Evolutionary conservation across 148 eudicot species (phyloP), one percentile per base, ranked within the genome.

Genomic region (Rhododendron henanense): DNA sequence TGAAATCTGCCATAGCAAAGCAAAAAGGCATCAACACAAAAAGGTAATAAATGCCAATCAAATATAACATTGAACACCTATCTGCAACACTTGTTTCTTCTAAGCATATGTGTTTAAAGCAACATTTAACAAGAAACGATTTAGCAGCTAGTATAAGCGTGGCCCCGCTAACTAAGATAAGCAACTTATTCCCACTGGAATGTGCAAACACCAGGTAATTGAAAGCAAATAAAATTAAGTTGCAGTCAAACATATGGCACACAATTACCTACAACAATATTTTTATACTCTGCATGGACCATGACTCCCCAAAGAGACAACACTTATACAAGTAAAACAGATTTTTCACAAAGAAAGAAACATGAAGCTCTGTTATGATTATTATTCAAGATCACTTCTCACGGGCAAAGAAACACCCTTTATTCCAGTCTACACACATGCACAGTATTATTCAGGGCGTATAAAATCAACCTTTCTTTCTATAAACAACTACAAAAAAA

Each of bases 1-100:
- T 44, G 21, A 37, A 81, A 81, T 85, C 82, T 82, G 85, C 33
- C 3, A 83, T 3, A 74, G 28, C 9, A 73, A 74, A 84, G 85
- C 47, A 73, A 51, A 84, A 84, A 67, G 74, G 74, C 11, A 67
- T 67, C 33, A 67, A 67, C 33, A 67, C 33, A n/a, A 71, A 65
- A 84, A 33, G 39, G 13, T 74, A 51, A 23, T 15, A 73, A 73
- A 25, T 74, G 39, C 61, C 51, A 37, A 33, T 25, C 63, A 45
- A 31, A 48, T 9, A 73, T 10, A 51, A 50, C 33, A 19, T 10
- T 9, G 33, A 80, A 21, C 39, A 14, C 39, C 44, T 5, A 23
- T 21, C 31, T 63, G 14, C 33, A 61, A 37, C 35, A 44, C 69
- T 48, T 23, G 47, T 65, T 63, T 83, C 33, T 83, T 47, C 18